These are phyloP conservation scores for Yamadazyma sp. DNA, from an alignment of 805 yeast species.

Conservation along the genomic window DNA sequence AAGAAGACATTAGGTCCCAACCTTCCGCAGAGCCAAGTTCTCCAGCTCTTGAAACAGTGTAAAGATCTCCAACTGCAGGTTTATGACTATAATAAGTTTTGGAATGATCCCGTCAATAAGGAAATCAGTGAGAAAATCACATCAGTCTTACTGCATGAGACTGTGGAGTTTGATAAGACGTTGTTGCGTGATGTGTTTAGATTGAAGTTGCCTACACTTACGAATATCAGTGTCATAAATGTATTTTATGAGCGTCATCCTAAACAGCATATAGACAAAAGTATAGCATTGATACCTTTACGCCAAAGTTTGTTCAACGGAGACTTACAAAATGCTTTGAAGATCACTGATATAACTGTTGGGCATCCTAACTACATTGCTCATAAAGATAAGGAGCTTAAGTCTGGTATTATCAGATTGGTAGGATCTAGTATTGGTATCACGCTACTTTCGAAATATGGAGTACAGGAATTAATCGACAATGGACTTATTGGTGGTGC, in stretches of 20 bases:
- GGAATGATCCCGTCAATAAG: constrained; percentile 22
- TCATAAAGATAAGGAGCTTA: constrained; percentile 29
- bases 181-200: constrained; percentile 31
- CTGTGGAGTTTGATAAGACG: constrained; percentile 19
- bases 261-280: constrained; percentile 28
- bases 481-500: constrained; percentile 37
- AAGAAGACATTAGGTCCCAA: not conserved
- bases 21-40: not conserved
- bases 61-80: constrained; percentile 19
- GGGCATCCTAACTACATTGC: constrained; percentile 53
- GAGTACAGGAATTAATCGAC: constrained; percentile 39
- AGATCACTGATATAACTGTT: constrained; percentile 58
- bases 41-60: constrained; percentile 23
- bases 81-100: constrained; percentile 24
- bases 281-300: constrained; percentile 60
- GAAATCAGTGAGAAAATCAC: constrained; percentile 21
- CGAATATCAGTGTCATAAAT: constrained; percentile 29
- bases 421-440: constrained; percentile 32
- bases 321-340: constrained; percentile 55
- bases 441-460: constrained; percentile 41
- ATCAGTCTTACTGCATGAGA: constrained; percentile 19
- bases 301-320: constrained; percentile 58
- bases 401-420: constrained; percentile 30
- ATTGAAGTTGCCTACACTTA: constrained; percentile 31
- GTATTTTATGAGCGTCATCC: constrained; percentile 29